A percentile compares a stretch with the other conserved stretches of the same genome.
phyloP scores from a whole-genome alignment of 441 rosid genomes.

The Jatropha multifida region DNA sequence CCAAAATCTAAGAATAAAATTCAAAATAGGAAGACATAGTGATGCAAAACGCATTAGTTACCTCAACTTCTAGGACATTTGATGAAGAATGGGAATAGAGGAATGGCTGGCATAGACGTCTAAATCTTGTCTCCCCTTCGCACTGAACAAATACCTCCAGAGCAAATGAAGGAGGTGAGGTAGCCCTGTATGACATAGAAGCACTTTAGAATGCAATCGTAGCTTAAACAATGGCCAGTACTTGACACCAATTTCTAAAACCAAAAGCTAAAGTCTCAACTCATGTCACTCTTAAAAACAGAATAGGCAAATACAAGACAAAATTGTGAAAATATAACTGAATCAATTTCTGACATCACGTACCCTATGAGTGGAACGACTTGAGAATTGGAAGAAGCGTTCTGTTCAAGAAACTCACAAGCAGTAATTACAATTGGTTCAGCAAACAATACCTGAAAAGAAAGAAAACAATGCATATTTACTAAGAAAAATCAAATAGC shows the following conservation, averaged over 20 bases:
- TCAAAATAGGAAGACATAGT: not conserved
- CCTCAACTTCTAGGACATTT: constrained; percentile 97
- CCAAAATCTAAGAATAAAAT: not conserved
- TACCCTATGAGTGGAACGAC: constrained; percentile 85
- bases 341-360: constrained; percentile 15
- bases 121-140: constrained; percentile 90
- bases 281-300: not conserved
- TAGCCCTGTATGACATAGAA: constrained; percentile 55
- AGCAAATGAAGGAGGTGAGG: constrained; percentile 98
- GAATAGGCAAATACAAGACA: not conserved
- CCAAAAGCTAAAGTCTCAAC: not conserved
- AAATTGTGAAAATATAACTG: not conserved
- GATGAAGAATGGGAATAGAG: constrained; percentile 96
- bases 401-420: constrained; percentile 94
- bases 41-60: constrained; percentile 22
- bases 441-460: constrained; percentile 73
- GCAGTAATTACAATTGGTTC: constrained; percentile 93
- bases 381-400: constrained; percentile 77
- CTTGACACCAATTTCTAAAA: not conserved
- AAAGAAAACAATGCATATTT: constrained; percentile 8
- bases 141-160: constrained; percentile 95
- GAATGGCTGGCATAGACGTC: constrained; percentile 97
- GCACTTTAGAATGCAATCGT: not conserved
- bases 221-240: not conserved
- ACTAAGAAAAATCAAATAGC: too few relatives aligned